Evolutionary conservation across 495 filamentous ascomycete species (phyloP).

Genomic region (Aspergillus funiculosus): DNA sequence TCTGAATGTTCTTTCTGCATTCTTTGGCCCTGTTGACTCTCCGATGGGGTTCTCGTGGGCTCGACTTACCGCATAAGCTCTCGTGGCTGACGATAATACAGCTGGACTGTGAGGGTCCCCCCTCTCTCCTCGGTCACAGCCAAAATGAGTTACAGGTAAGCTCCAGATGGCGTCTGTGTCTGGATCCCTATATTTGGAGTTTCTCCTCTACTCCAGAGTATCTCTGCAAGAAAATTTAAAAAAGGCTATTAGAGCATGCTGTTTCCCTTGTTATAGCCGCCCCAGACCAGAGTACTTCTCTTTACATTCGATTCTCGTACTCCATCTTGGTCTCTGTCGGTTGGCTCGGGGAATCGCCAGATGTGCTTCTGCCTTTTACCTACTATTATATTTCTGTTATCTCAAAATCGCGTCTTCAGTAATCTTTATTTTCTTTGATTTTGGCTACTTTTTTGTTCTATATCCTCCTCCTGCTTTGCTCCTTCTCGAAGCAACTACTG

Average conservation of each 20-base stretch:
- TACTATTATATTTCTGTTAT: too few relatives aligned
- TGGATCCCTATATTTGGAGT: constrained; percentile 20
- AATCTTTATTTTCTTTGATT: too few relatives aligned
- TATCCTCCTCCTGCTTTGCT: too few relatives aligned
- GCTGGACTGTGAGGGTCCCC: constrained; percentile 19
- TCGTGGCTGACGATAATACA: constrained; percentile 27
- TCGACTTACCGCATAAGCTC: constrained; percentile 17
- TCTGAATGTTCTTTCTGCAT: constrained; percentile 17
- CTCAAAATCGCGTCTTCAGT: too few relatives aligned
- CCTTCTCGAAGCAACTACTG: too few relatives aligned
- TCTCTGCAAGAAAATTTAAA: constrained; percentile 5
- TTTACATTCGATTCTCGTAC: background rate
- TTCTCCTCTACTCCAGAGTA: constrained; percentile 5
- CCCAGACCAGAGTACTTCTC: background rate
- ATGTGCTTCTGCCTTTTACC: too few relatives aligned
- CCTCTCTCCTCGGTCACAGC: constrained; percentile 6
- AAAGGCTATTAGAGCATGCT: constrained; percentile 10
- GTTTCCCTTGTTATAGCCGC: constrained; percentile 1
- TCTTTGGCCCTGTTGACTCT: constrained; percentile 15
- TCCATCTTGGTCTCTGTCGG: too few relatives aligned
- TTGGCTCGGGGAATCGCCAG: too few relatives aligned
- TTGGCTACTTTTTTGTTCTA: too few relatives aligned
- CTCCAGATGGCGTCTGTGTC: constrained; percentile 12
- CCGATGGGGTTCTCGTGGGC: constrained; percentile 18
- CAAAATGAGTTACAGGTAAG: constrained; percentile 12